phyloP scores from a whole-genome alignment of 306 rosid species.

The Cicer cuneatum region DNA sequence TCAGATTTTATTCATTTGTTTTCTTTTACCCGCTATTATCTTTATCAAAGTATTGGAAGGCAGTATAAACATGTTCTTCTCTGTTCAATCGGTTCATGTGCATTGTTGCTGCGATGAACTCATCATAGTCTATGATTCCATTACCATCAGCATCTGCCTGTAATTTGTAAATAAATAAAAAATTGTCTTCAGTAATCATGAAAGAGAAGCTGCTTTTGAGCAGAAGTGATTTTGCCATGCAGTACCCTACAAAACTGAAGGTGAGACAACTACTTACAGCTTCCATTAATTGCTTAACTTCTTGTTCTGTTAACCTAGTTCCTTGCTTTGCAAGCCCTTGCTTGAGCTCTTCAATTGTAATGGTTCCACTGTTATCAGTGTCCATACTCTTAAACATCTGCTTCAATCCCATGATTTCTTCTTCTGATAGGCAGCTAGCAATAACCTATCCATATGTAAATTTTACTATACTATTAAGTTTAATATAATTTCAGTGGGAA shows the following conservation, averaged over 20 bases:
- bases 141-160: conserved; percentile 99
- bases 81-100: conserved; percentile 91
- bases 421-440: conserved; percentile 96
- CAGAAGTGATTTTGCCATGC: conserved; percentile 12
- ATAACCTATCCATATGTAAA: conserved; percentile 62
- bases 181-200: not conserved
- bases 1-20: not conserved
- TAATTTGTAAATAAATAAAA: conserved; percentile 25
- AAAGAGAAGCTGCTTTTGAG: not conserved
- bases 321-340: conserved; percentile 98
- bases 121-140: conserved; percentile 93
- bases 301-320: conserved; percentile 79
- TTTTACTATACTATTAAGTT: not conserved
- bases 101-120: conserved; percentile 97
- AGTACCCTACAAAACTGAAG: not conserved
- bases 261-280: conserved; percentile 66
- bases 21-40: conserved; percentile 87
- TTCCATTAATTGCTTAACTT: conserved; percentile 90
- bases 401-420: conserved; percentile 97
- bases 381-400: conserved; percentile 92
- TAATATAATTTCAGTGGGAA: not conserved
- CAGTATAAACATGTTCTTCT: conserved; percentile 97
- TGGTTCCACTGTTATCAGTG: conserved; percentile 93
- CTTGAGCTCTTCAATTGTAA: conserved; percentile 95
- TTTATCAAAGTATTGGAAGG: conserved; percentile 93